Evolutionary conservation across 1,284 basidiomycete species (phyloP).

Genomic region (Ganoderma resinaceum): DNA sequence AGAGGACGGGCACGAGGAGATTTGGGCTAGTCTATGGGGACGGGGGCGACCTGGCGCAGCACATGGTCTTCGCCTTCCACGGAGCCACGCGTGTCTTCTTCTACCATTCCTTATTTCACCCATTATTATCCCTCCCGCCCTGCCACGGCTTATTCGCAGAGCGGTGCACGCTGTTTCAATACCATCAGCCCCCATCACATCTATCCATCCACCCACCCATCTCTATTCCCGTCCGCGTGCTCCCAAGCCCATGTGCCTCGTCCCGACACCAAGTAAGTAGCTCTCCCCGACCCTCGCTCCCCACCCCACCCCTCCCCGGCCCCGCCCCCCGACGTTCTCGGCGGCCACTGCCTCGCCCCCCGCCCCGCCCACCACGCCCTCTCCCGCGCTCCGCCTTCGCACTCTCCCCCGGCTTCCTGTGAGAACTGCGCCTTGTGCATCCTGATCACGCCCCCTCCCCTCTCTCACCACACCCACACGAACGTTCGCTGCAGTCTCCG

Average conservation of each 20-base stretch:
- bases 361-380: conserved; percentile 8
- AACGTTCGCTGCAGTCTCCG: conserved; percentile 31
- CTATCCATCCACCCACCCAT: conserved; percentile 28
- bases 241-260: conserved; percentile 32
- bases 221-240: conserved; percentile 32
- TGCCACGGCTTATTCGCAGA: conserved; percentile 24
- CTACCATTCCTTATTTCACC: conserved; percentile 26
- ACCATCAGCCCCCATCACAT: conserved; percentile 31
- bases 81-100: conserved; percentile 35
- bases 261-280: conserved; percentile 11
- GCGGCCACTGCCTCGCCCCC: neutral
- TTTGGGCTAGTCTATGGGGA: conserved; percentile 30
- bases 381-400: conserved; percentile 15
- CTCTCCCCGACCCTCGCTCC: conserved; percentile 14
- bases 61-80: conserved; percentile 36
- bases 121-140: conserved; percentile 21
- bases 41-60: conserved; percentile 30
- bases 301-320: conserved; percentile 1
- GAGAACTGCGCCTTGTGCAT: conserved; percentile 27
- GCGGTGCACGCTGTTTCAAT: conserved; percentile 31
- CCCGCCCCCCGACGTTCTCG: neutral
- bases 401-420: conserved; percentile 17
- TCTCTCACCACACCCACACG: conserved; percentile 26
- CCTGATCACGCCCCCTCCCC: conserved; percentile 23
- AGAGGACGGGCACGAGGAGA: conserved; percentile 22